Percentiles rank a stretch among this genome's conserved stretches.
These are phyloP conservation scores for Fragilariopsis cylindrus DNA, from an alignment of 108 stramenopile species.

Conservation along the genomic window DNA sequence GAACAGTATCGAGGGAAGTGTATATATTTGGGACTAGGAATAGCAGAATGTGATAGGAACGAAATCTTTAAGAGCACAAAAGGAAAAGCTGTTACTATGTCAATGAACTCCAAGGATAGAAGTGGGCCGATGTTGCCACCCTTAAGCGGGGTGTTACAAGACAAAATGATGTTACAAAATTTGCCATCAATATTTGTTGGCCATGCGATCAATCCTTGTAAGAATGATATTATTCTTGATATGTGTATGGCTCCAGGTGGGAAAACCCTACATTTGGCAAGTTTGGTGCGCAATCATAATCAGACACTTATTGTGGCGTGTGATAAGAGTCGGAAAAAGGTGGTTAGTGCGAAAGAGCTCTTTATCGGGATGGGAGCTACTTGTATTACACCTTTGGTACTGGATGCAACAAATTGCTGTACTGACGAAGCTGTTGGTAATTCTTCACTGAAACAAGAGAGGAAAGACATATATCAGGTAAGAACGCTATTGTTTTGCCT, in stretches of 20 bases:
- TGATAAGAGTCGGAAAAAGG: conserved; percentile 83
- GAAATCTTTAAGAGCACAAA: conserved; percentile 50
- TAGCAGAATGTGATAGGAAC: conserved; percentile 39
- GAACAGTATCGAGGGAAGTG: conserved; percentile 55
- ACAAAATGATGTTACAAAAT: conserved; percentile 68
- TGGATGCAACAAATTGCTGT: conserved; percentile 66
- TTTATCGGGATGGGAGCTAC: conserved; percentile 59
- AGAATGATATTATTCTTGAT: conserved; percentile 82
- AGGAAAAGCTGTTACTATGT: conserved; percentile 63
- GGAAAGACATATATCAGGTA: too few species aligned
- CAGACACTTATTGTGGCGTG: conserved; percentile 85
- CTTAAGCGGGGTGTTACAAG: conserved; percentile 44
- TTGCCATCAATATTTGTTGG: conserved; percentile 73
- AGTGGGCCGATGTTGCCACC: conserved; percentile 64
- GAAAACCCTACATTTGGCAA: conserved; percentile 89
- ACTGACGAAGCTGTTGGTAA: background rate
- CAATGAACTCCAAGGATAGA: conserved; percentile 25
- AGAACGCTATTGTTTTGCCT: too few species aligned
- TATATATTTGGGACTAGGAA: conserved; percentile 70
- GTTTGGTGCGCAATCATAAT: conserved; percentile 79
- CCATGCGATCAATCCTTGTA: conserved; percentile 77
- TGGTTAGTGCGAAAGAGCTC: conserved; percentile 46
- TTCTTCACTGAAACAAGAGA: background rate
- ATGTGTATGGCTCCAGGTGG: conserved; percentile 95
- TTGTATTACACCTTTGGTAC: conserved; percentile 60